Evolutionary conservation across 2,329 filamentous ascomycete species (phyloP).

Genomic region (Colletotrichum cuscutae): DNA sequence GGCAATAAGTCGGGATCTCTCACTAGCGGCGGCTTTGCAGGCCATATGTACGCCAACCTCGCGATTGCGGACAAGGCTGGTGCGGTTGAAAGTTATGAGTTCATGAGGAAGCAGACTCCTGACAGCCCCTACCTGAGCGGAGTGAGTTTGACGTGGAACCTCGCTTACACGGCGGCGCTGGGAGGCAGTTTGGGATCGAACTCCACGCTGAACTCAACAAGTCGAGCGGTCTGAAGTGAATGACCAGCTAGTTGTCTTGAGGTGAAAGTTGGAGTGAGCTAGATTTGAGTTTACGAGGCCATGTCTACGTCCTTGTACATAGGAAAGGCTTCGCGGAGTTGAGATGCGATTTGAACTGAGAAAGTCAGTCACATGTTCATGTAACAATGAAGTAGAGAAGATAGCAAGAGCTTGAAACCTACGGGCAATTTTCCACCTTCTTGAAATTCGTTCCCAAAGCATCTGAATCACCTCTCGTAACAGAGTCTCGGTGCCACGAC

Average conservation of each 20-base stretch:
- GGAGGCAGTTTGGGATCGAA: constrained; percentile 14
- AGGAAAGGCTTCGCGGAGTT: background rate
- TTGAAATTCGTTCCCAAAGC: background rate
- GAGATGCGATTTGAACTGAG: background rate
- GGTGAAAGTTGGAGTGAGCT: too few species aligned
- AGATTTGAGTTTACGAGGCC: too few species aligned
- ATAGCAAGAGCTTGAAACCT: background rate
- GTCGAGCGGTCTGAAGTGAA: background rate
- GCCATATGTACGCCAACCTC: constrained; percentile 79
- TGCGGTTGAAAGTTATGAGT: constrained; percentile 23
- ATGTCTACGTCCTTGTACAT: too few species aligned
- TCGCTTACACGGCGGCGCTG: constrained; percentile 22
- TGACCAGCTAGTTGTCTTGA: background rate
- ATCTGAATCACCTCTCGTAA: background rate
- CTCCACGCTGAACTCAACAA: background rate
- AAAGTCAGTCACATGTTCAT: background rate
- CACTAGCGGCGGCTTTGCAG: constrained; percentile 80
- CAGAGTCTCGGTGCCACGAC: background rate
- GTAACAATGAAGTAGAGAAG: background rate
- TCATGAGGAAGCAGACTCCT: constrained; percentile 15
- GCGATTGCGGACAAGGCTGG: constrained; percentile 67
- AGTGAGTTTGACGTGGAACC: constrained; percentile 17
- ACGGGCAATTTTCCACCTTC: background rate
- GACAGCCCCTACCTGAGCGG: background rate
- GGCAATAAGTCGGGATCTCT: constrained; percentile 58